phyloP scores from a whole-genome alignment of 352 stramenopile genomes.

The Pythium guiyangense region DNA sequence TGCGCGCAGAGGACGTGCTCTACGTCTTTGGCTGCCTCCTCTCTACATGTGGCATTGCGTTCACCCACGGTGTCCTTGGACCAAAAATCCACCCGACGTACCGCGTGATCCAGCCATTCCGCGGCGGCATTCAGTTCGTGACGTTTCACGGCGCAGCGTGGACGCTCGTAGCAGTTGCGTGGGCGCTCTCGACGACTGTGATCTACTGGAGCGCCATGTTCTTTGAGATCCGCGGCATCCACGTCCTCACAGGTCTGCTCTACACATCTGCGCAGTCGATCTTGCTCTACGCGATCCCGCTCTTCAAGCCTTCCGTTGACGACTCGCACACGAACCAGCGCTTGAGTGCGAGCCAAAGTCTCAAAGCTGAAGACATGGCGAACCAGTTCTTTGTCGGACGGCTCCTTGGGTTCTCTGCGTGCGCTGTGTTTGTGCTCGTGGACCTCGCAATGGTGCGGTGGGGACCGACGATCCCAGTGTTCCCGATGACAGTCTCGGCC shows the following conservation, averaged over 20 bases:
- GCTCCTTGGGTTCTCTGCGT: constrained; percentile 35
- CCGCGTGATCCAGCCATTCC: constrained; percentile 40
- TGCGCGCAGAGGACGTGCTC: constrained; percentile 32
- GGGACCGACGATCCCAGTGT: constrained; percentile 37
- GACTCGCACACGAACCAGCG: background rate
- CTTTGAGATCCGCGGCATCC: constrained; percentile 36
- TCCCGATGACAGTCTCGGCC: constrained; percentile 40
- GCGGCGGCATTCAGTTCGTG: constrained; percentile 40
- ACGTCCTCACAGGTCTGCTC: constrained; percentile 35
- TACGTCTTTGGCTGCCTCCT: constrained; percentile 41
- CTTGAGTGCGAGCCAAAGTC: background rate
- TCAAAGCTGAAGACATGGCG: constrained; percentile 19
- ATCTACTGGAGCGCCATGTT: constrained; percentile 46
- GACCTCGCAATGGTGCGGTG: constrained; percentile 41
- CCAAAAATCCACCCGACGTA: constrained; percentile 34
- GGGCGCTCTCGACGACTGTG: constrained; percentile 31
- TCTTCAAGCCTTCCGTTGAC: constrained; percentile 22
- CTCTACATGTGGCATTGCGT: constrained; percentile 29
- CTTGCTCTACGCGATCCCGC: constrained; percentile 30
- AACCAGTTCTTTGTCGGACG: constrained; percentile 35
- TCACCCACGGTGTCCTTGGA: constrained; percentile 32
- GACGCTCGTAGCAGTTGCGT: constrained; percentile 38
- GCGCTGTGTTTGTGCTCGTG: constrained; percentile 41
- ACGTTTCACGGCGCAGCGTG: constrained; percentile 47
- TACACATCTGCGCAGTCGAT: constrained; percentile 36